Evolutionary conservation across 2,329 filamentous ascomycete species (phyloP).

Genomic region (Colletotrichum camelliae): DNA sequence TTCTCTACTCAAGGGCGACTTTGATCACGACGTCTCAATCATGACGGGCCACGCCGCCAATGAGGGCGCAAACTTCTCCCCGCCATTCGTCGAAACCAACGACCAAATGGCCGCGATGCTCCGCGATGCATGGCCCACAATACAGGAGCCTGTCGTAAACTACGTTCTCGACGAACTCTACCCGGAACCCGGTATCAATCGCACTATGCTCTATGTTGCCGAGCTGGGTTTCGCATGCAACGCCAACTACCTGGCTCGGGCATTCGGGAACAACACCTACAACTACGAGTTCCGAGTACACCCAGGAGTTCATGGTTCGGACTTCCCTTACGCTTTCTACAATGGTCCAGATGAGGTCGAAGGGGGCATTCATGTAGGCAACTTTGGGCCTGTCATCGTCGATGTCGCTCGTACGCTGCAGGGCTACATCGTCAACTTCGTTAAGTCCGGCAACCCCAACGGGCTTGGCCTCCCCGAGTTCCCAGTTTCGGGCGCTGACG

Average conservation of each 20-base stretch:
- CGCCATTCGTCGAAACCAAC: constrained; percentile 47
- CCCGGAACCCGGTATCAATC: constrained; percentile 43
- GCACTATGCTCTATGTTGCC: constrained; percentile 41
- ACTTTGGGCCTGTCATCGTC: constrained; percentile 22
- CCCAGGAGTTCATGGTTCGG: constrained; percentile 54
- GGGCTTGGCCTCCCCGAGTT: not conserved
- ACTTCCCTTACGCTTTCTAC: constrained; percentile 57
- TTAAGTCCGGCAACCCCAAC: constrained; percentile 32
- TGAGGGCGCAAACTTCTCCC: constrained; percentile 51
- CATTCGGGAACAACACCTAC: constrained; percentile 49
- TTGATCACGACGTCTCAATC: not conserved
- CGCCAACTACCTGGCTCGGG: constrained; percentile 51
- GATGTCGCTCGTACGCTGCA: constrained; percentile 35
- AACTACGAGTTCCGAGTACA: constrained; percentile 56
- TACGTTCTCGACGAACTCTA: constrained; percentile 51
- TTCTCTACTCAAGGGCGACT: constrained; percentile 6
- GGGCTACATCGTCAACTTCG: constrained; percentile 36
- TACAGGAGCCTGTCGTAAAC: constrained; percentile 29
- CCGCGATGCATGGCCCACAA: constrained; percentile 27
- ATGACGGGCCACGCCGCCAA: constrained; percentile 48
- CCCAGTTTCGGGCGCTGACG: constrained; percentile 15
- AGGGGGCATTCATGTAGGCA: not conserved
- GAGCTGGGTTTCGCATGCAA: constrained; percentile 56
- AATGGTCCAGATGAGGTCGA: constrained; percentile 28
- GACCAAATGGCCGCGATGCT: constrained; percentile 40